Evolutionary conservation across 495 filamentous ascomycete genomes (phyloP).

Genomic region (Mytilinidion resinicola): DNA sequence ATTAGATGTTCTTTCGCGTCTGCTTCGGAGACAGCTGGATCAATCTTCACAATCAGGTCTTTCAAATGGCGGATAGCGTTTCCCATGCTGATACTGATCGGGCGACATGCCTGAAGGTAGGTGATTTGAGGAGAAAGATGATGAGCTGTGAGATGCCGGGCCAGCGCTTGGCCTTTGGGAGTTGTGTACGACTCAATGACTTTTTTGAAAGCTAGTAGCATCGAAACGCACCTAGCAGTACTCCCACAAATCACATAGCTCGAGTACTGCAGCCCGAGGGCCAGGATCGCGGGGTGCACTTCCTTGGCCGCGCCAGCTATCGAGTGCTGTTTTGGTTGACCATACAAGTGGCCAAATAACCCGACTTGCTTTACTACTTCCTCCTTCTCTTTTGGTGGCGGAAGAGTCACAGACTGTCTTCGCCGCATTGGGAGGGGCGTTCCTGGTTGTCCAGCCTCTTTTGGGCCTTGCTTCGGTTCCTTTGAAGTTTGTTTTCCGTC

Average conservation of each 20-base stretch:
- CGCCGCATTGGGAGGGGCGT: conserved; percentile 32
- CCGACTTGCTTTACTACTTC: conserved; percentile 51
- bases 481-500: conserved; percentile 12
- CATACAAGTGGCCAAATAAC: conserved; percentile 81
- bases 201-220: conserved; percentile 84
- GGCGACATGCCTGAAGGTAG: conserved; percentile 84
- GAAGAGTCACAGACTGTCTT: conserved; percentile 42
- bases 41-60: conserved; percentile 75
- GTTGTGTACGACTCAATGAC: conserved; percentile 90
- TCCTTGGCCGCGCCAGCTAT: conserved; percentile 76
- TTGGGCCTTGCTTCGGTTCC: conserved; percentile 46
- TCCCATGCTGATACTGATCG: conserved; percentile 88
- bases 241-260: conserved; percentile 85
- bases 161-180: conserved; percentile 70
- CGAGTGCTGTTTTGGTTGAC: conserved; percentile 61
- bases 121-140: conserved; percentile 89
- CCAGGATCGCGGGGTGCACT: conserved; percentile 80
- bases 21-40: conserved; percentile 70
- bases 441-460: conserved; percentile 14
- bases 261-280: conserved; percentile 83
- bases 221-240: conserved; percentile 80
- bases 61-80: conserved; percentile 95
- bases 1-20: conserved; percentile 70
- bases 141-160: conserved; percentile 87
- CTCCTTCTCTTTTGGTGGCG: conserved; percentile 43